A percentile compares a stretch with the other conserved stretches of the same genome.
Conservation (phyloP, 306 rosid genomes). For the Cucurbita pepo region DNA sequence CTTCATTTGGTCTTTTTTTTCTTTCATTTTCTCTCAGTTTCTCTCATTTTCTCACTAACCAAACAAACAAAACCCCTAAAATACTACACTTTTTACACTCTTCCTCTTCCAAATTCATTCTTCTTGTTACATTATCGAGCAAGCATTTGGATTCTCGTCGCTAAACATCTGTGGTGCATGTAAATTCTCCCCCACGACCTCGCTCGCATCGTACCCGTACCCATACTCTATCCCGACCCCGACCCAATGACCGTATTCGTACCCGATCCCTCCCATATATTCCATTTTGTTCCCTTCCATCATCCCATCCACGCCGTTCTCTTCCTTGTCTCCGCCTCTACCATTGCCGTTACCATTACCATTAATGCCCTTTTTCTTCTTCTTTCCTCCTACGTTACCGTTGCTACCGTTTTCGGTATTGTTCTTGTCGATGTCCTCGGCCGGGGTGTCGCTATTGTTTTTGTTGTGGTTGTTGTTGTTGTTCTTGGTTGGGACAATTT, state of each 20-base stretch:
- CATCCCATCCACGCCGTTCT: slow-evolving; percentile 10
- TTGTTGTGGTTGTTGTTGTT: not conserved
- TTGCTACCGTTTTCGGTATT: not conserved
- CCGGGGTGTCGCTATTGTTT: not conserved
- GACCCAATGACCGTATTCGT: slow-evolving; percentile 3
- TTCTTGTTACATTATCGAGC: slow-evolving; percentile 47
- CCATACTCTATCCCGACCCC: slow-evolving; percentile 4
- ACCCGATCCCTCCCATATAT: not conserved
- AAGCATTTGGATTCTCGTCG: slow-evolving; percentile 82
- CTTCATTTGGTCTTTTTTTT: not conserved
- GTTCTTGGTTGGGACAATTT: slow-evolving; percentile 41
- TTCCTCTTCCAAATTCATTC: not conserved
- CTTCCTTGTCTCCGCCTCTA: not conserved
- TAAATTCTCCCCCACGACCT: slow-evolving; percentile 14
- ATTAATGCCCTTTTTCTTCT: not conserved
- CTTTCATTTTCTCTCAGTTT: not conserved
- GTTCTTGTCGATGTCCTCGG: not conserved
- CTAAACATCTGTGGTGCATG: slow-evolving; percentile 55
- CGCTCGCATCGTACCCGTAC: slow-evolving; percentile 19
- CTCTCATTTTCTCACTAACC: not conserved
- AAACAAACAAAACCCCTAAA: not conserved
- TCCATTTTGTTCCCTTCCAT: slow-evolving; percentile 20
- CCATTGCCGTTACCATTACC: not conserved
- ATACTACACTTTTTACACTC: not conserved
- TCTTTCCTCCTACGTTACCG: not conserved